Conservation (phyloP, 2,329 filamentous ascomycete species). For the Aspergillus fijiensis region DNA sequence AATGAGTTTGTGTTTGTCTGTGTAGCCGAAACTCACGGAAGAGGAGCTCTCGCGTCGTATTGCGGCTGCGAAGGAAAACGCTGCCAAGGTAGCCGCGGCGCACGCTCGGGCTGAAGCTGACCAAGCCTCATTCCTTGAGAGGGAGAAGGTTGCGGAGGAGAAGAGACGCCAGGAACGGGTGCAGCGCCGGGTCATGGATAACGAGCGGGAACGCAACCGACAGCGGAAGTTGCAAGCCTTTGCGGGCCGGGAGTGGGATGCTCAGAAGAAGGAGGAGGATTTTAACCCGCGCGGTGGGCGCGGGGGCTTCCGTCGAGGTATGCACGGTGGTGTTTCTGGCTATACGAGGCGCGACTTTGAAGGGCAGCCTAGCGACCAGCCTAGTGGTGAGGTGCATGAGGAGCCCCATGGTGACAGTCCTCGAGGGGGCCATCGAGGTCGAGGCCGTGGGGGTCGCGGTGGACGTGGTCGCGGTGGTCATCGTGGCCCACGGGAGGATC, state of each 20-base stretch:
- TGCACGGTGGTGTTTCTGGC: conserved; percentile 52
- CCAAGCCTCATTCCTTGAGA: conserved; percentile 61
- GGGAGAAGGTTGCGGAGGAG: conserved; percentile 60
- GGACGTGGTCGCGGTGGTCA: conserved; percentile 30
- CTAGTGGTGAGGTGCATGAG: conserved; percentile 10
- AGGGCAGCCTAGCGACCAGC: conserved; percentile 17
- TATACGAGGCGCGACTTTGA: conserved; percentile 32
- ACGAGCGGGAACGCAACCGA: conserved; percentile 61
- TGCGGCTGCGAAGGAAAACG: conserved; percentile 61
- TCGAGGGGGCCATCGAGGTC: conserved; percentile 23
- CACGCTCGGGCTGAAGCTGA: conserved; percentile 69
- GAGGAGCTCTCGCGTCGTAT: conserved; percentile 62
- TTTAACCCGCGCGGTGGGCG: conserved; percentile 45
- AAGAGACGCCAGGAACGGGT: conserved; percentile 52
- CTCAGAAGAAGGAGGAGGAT: conserved; percentile 59
- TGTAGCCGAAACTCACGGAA: conserved; percentile 62
- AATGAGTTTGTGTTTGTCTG: conserved; percentile 23
- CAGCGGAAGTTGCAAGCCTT: conserved; percentile 59
- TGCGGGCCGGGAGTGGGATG: conserved; percentile 62
- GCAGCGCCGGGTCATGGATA: conserved; percentile 60
- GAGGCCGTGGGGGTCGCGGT: conserved; percentile 31
- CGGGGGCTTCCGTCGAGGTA: conserved; percentile 50
- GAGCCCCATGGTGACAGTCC: conserved; percentile 7
- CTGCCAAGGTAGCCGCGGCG: conserved; percentile 58
- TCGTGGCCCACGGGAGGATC: conserved; percentile 27